Base-by-base conservation (phyloP, 2,329 filamentous ascomycete genomes). In the Neoarthrinium moseri region DNA sequence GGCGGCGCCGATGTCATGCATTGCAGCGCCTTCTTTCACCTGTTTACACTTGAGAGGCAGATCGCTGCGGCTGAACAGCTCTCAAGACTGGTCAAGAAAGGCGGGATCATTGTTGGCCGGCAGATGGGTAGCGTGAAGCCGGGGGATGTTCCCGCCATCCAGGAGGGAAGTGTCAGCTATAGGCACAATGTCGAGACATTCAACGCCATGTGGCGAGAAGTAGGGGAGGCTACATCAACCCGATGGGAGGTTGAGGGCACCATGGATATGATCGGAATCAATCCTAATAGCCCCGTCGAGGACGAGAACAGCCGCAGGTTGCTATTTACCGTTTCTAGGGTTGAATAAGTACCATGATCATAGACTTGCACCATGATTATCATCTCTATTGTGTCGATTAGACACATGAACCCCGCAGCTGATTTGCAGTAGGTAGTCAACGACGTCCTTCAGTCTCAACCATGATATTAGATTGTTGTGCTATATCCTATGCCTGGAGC, bases 21-120 rank as follows among this genome's bases (percentile, higher is more conserved):
- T 43, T 49, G 55, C 49, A 58, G 56, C 11, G 50, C 50, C 2
- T 56, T 59, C 15, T 50, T 60, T 18, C 58, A 62, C 24, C 45
- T 61, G 8, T 62, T 58, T 38, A 40, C 48, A 3, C 46, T 55
- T 7, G 51, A 54, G 4, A 22, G 50, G 36, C 57, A 62, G 46
- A 32, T 51, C 4, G 22, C 29, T 5, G 56, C 52, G 10, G 51
- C 51, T 11, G 38, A 48, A 20, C 29, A 56, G 4, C 42, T 54
- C 8, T 50, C 45, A 21, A 43, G 15, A 17, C 48, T 56, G 4
- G 35, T 54, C 8, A 54, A 52, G 21, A 50, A 45, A 17, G 50
- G 47, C 8, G 52, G 50, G 2, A n/a, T 56, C 2, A 46, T 56
- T 5, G 47, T 56, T 18, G 52, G 56, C 1, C 32, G 56, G 23